Percentiles rank a stretch among this genome's conserved stretches.
These are phyloP conservation scores for Wickerhamiella kazuoi DNA, from an alignment of 805 yeast species.

Conservation along the genomic window DNA sequence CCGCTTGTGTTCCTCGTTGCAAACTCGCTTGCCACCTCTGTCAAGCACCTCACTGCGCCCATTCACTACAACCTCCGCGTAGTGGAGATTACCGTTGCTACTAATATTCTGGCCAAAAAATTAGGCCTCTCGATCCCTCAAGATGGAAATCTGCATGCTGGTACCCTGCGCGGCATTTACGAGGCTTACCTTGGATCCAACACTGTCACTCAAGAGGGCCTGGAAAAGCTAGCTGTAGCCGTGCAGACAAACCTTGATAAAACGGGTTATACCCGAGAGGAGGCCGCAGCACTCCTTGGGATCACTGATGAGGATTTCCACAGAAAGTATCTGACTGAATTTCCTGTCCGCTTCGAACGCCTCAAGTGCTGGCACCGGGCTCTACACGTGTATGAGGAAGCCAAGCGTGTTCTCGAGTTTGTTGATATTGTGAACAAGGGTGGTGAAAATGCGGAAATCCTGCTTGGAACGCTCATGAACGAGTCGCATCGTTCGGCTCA, in stretches of 20 bases:
- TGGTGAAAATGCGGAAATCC: conserved; percentile 22
- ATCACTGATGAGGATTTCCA: conserved; percentile 27
- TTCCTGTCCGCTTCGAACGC: conserved; percentile 40
- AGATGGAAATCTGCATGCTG: conserved; percentile 36
- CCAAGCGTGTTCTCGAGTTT: conserved; percentile 38
- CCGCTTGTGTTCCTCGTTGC: conserved; percentile 40
- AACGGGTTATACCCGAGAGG: conserved; percentile 34
- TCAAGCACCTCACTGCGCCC: conserved; percentile 56
- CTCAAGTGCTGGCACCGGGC: conserved; percentile 41
- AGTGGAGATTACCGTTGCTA: conserved; percentile 54
- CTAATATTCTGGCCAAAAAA: conserved; percentile 36
- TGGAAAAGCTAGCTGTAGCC: conserved; percentile 26
- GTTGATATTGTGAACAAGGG: conserved; percentile 24
- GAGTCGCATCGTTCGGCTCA: conserved; percentile 39
- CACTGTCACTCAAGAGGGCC: conserved; percentile 24
- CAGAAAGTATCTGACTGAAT: conserved; percentile 30
- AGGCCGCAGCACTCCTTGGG: conserved; percentile 30
- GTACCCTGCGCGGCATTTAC: conserved; percentile 48
- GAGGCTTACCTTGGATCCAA: conserved; percentile 27
- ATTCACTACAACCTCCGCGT: conserved; percentile 51
- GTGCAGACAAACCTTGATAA: conserved; percentile 27
- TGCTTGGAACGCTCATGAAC: conserved; percentile 40
- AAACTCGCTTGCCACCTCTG: conserved; percentile 43
- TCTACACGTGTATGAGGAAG: conserved; percentile 45
- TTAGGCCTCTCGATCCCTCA: conserved; percentile 25